Conservation (phyloP, 495 filamentous ascomycete species). For the Penicillium waksmanii region DNA sequence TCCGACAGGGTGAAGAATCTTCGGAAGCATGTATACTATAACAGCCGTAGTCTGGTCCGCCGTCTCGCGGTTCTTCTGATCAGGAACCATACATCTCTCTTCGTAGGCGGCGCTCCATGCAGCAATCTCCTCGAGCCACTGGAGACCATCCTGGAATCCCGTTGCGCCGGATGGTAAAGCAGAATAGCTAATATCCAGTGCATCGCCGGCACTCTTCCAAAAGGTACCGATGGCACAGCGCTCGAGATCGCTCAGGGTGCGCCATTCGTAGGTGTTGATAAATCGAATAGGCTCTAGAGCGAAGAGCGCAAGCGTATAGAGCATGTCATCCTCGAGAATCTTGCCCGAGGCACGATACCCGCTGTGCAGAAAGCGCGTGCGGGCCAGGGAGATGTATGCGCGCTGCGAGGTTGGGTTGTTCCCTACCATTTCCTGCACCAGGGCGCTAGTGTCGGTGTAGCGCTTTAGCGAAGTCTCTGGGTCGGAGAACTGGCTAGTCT, state of each 20-base stretch:
- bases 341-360: constrained; percentile 60
- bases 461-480: constrained; percentile 58
- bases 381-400: constrained; percentile 54
- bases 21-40: constrained; percentile 61
- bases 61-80: constrained; percentile 51
- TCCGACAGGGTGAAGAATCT: constrained; percentile 48
- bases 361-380: constrained; percentile 69
- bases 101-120: constrained; percentile 66
- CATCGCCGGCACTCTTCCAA: constrained; percentile 68
- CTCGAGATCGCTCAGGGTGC: constrained; percentile 62
- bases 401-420: constrained; percentile 53
- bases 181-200: constrained; percentile 60
- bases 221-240: constrained; percentile 66
- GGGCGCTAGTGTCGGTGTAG: constrained; percentile 63
- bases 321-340: constrained; percentile 66
- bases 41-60: constrained; percentile 61
- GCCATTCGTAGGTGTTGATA: constrained; percentile 65
- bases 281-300: constrained; percentile 62
- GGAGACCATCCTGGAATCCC: constrained; percentile 62
- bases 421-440: constrained; percentile 60
- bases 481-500: constrained; percentile 61
- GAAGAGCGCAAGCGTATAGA: constrained; percentile 70
- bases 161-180: constrained; percentile 38
- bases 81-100: constrained; percentile 58
- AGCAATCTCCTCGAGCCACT: constrained; percentile 65